These are phyloP conservation scores for Leersia perrieri DNA, from an alignment of 176 grass and related monocot species.

Conservation along the genomic window DNA sequence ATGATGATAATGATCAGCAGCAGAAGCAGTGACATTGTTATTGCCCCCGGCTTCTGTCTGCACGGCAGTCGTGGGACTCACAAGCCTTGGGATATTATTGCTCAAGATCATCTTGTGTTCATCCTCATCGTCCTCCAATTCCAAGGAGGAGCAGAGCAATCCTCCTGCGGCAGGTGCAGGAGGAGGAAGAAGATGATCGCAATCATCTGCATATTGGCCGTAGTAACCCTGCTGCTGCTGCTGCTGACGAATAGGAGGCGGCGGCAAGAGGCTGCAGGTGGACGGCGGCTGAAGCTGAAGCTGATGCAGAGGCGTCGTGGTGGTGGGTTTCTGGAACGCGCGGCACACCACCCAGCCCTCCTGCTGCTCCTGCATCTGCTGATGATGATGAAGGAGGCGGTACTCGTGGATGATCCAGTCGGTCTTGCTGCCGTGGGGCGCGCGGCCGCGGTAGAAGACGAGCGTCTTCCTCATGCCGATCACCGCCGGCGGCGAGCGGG, in stretches of 20 bases:
- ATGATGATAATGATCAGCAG: no score
- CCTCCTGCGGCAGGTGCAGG: not conserved
- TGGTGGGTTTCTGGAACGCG: slow-evolving; percentile 60
- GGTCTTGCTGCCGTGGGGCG: slow-evolving; percentile 63
- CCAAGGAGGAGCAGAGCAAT: not conserved
- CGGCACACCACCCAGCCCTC: slow-evolving; percentile 98
- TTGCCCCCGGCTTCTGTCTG: no score
- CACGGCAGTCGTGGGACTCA: slow-evolving; percentile 14
- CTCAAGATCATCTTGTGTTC: slow-evolving; percentile 45
- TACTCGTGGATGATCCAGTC: slow-evolving; percentile 92
- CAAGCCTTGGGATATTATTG: slow-evolving; percentile 42
- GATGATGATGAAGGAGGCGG: slow-evolving; percentile 22
- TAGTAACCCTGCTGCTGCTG: not conserved
- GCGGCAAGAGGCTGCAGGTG: not conserved
- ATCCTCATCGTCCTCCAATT: not conserved
- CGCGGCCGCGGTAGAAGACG: slow-evolving; percentile 76
- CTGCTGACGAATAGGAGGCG: no score
- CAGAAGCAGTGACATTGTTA: no score
- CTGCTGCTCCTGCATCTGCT: slow-evolving; percentile 65
- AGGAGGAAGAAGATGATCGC: not conserved
- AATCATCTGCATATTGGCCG: no score
- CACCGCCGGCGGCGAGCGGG: not conserved
- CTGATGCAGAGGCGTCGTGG: slow-evolving; percentile 29
- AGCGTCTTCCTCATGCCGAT: slow-evolving; percentile 96
- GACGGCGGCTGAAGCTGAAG: not conserved